Evolutionary conservation across 2,329 filamentous ascomycete genomes (phyloP), one percentile per base, ranked within the genome.

Genomic region (Epicoccum nigrum): DNA sequence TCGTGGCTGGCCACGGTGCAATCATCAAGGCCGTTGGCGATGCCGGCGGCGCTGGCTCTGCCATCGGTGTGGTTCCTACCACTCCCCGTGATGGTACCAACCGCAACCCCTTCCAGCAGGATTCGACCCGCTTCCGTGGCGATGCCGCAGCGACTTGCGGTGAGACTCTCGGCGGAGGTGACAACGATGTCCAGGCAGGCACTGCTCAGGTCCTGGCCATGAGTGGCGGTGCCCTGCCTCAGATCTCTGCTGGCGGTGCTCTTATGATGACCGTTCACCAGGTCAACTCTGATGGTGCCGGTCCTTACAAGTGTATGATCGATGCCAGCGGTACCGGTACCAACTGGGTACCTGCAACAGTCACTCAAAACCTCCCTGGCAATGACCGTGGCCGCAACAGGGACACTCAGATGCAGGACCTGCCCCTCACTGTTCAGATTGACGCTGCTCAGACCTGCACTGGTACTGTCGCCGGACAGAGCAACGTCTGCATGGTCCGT

Each of bases 271-370:
- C 83, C 1, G 75, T 87, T 8, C 85, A 87, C 73, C 85, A 87
- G 69, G 84, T 88, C 68, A 88, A 87, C 72, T 77, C 77, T 30
- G 86, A 88, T 59, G 86, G 86, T 51, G 85, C 82, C 52, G 86
- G 86, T 9, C 84, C 85, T 2, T 87, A 86, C 72, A 81, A 76
- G 6, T 86, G 84, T 75, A 84, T 84, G 78, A 84, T 87, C 67
- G 85, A 86, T 63, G 70, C 76, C 47, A 83, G 84, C 50, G 85
- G 76, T 48, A 85, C 83, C 4, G 84, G 79, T 19, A 65, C 75
- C 39, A 68, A 74, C 57, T 86, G 82, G 79, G 67, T 72, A 17
- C 71, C 79, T 54, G 81, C 84, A 66, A 71, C 79, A 27, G 84
- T 87, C 45, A 81, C 80, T 19, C 74, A 75, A 50, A 80, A 82